Base-by-base conservation (phyloP, 371 early-diverging fungal species). In the Lichtheimia hyalospora region DNA sequence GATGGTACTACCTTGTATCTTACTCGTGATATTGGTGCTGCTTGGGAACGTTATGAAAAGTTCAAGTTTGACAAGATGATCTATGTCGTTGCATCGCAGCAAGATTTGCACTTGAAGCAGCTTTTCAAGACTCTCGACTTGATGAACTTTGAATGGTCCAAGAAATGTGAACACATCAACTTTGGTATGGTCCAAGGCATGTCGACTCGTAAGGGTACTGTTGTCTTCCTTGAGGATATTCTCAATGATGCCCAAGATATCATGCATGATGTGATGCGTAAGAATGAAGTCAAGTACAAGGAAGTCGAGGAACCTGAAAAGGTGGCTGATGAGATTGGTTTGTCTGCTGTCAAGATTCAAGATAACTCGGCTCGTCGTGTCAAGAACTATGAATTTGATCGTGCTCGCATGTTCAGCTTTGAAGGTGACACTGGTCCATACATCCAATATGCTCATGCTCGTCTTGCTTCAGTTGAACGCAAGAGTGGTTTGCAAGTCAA, bases 351-450 rank as follows among this genome's bases (percentile, higher is more conserved):
- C 62, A 87, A 93, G 79, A 85, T 98, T 44, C 98, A 99, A 81
- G 99, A 99, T 72, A 95, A 99, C 84, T 73, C 89, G 24, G 96
- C 99, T 41, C 91, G 92, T 69, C 91, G 99, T 68, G 82, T 95
- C 71, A 96, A 96, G 83, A 98, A 98, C 84, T 99, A 99, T 70
- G 91, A 89, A 49, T 99, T 99, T 74, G 88, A 96, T 75, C 94
- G 95, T 90, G 84, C 84, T 60, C 91, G 97, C 61, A 97, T 99
- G 92, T 91, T 96, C 72, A 86, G 91, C 59, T 97, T 97, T 69
- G 98, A 98, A 76, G 99, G 99, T 55, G 97, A 97, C 73, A 99
- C 99, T 52, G 99, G 99, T 15, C 98, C 99, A 46, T 99, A 99
- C 79, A 84, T 99, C 18, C 99, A 99, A 84, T 99, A 92, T 71